phyloP scores from a whole-genome alignment of 1,139 yeast species.

The Zygoascus sp. region DNA sequence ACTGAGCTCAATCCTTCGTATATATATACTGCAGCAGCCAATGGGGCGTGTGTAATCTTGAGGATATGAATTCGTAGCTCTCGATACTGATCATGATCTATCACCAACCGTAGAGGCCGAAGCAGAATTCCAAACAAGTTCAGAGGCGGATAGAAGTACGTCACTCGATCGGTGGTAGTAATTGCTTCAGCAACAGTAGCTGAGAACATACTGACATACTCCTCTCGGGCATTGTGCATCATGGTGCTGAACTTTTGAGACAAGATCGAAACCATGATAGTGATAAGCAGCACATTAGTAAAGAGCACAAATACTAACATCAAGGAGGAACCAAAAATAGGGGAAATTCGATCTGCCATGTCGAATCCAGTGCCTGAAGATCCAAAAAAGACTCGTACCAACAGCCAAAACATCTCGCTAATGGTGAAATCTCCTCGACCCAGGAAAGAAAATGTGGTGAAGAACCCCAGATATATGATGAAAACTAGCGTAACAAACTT shows the following conservation, averaged over 20 bases:
- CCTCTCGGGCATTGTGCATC: slow-evolving; percentile 35
- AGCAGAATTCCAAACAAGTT: slow-evolving; percentile 30
- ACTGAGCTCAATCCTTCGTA: slow-evolving; percentile 22
- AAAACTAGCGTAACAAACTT: slow-evolving; percentile 32
- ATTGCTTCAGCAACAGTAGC: slow-evolving; percentile 32
- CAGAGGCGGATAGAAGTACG: slow-evolving; percentile 35
- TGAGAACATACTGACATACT: slow-evolving; percentile 31
- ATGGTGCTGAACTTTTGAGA: slow-evolving; percentile 32
- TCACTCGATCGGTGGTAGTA: slow-evolving; percentile 32
- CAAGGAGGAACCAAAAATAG: slow-evolving; percentile 32
- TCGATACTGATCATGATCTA: slow-evolving; percentile 27
- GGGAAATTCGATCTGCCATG: slow-evolving; percentile 30
- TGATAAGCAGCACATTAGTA: slow-evolving; percentile 31
- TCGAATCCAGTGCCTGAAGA: slow-evolving; percentile 33
- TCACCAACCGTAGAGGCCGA: slow-evolving; percentile 29
- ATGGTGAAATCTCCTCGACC: slow-evolving; percentile 31
- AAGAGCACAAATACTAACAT: slow-evolving; percentile 33
- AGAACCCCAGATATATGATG: slow-evolving; percentile 33
- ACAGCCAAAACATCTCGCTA: slow-evolving; percentile 33
- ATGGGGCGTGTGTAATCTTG: slow-evolving; percentile 32
- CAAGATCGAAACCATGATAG: slow-evolving; percentile 34
- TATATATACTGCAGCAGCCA: slow-evolving; percentile 26
- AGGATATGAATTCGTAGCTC: slow-evolving; percentile 27
- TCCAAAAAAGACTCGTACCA: slow-evolving; percentile 34
- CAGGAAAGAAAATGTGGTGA: slow-evolving; percentile 33